These are phyloP conservation scores for Acer negundo DNA, from an alignment of 345 rosid species.

Conservation along the genomic window DNA sequence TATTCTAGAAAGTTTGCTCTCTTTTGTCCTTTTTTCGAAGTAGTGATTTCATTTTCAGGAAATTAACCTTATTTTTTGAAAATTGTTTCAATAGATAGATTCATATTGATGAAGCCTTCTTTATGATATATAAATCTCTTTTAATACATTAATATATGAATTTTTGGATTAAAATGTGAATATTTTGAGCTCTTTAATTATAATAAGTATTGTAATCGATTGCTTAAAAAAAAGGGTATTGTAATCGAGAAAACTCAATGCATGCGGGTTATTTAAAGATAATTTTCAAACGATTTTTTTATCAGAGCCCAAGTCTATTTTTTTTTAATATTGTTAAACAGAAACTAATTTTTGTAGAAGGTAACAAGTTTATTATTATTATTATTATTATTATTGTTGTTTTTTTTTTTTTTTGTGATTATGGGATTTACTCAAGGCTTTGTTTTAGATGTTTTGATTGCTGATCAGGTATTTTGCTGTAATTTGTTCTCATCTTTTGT, in stretches of 20 bases:
- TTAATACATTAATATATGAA: neutral
- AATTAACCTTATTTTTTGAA: neutral
- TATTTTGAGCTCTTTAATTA: neutral
- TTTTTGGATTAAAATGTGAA: neutral
- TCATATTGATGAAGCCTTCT: neutral
- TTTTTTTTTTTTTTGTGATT: too few species aligned
- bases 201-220: neutral
- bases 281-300: neutral
- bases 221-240: too few species aligned
- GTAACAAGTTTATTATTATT: neutral
- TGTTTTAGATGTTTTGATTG: neutral
- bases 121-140: neutral
- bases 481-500: neutral
- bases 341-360: neutral
- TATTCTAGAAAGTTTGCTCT: neutral
- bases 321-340: neutral
- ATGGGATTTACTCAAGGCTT: neutral
- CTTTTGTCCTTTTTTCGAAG: neutral
- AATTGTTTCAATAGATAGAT: neutral
- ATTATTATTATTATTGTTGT: neutral
- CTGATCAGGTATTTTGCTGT: neutral
- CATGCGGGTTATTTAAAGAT: neutral
- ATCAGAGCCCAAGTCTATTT: neutral
- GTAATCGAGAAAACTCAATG: neutral
- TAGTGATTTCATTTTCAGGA: neutral